Evolutionary conservation across 2,329 filamentous ascomycete genomes (phyloP).

Genomic region (Stylonectria norvegica): DNA sequence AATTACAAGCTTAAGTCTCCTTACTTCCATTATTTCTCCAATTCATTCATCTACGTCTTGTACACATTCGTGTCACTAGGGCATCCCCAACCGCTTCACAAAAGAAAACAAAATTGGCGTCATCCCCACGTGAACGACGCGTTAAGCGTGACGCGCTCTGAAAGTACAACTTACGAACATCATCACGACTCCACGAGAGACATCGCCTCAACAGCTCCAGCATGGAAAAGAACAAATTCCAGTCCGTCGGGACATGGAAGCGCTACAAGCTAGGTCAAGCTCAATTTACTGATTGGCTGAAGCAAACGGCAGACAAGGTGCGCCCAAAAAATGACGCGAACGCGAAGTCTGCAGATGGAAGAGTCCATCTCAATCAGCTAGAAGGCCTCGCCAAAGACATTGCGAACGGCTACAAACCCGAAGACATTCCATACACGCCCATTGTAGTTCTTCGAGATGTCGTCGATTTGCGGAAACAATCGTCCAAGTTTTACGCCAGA

Average conservation of each 20-base stretch:
- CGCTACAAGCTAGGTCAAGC: not conserved
- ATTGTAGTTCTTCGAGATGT: not conserved
- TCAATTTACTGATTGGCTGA: not conserved
- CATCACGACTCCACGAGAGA: too few relatives aligned
- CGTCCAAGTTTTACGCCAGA: not conserved
- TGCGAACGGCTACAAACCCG: not conserved
- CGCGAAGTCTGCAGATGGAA: not conserved
- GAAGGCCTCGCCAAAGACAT: not conserved
- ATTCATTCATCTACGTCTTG: too few relatives aligned
- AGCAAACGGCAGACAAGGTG: not conserved
- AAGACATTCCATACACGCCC: not conserved
- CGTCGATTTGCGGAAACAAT: not conserved
- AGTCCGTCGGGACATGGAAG: not conserved
- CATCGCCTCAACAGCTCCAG: not conserved
- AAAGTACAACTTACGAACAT: too few relatives aligned
- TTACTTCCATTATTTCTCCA: too few relatives aligned
- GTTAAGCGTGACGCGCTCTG: too few relatives aligned
- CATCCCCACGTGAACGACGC: too few relatives aligned
- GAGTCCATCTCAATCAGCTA: not conserved
- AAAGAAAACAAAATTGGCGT: too few relatives aligned
- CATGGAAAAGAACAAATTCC: not conserved
- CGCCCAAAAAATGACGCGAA: not conserved
- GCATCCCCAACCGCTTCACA: too few relatives aligned
- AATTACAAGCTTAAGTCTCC: too few relatives aligned
- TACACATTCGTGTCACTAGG: too few relatives aligned